phyloP scores from a whole-genome alignment of 495 filamentous ascomycete species.

The Penicillium coffeae region DNA sequence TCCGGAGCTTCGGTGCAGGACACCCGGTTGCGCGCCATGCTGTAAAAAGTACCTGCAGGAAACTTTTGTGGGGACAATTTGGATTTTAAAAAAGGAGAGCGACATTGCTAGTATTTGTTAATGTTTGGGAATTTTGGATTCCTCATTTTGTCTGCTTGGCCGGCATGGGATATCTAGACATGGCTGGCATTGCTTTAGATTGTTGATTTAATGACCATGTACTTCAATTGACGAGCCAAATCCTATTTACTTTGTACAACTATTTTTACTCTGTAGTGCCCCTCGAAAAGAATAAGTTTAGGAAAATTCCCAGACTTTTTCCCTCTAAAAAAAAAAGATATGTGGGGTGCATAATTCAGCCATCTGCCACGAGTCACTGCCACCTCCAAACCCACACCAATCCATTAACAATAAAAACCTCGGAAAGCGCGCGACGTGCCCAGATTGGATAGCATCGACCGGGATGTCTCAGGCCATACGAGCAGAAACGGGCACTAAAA shows the following conservation, averaged over 20 bases:
- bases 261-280: neutral
- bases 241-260: neutral
- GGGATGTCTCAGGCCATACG: neutral
- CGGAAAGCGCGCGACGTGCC: constrained; percentile 8
- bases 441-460: neutral
- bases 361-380: neutral
- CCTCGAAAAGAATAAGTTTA: neutral
- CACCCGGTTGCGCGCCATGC: constrained; percentile 40
- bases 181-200: constrained; percentile 8
- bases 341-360: neutral
- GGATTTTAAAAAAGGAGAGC: neutral
- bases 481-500: neutral
- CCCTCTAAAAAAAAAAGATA: neutral
- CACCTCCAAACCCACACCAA: neutral
- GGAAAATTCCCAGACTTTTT: neutral
- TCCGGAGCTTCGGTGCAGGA: constrained; percentile 35
- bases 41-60: constrained; percentile 17
- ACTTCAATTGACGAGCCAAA: neutral
- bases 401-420: constrained; percentile 1
- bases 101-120: neutral
- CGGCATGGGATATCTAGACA: neutral
- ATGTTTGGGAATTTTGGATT: too few relatives aligned
- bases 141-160: neutral
- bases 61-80: neutral
- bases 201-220: constrained; percentile 2